Base-by-base conservation (phyloP, 371 early-diverging fungal species). In the Syncephalastrum contaminatum region DNA sequence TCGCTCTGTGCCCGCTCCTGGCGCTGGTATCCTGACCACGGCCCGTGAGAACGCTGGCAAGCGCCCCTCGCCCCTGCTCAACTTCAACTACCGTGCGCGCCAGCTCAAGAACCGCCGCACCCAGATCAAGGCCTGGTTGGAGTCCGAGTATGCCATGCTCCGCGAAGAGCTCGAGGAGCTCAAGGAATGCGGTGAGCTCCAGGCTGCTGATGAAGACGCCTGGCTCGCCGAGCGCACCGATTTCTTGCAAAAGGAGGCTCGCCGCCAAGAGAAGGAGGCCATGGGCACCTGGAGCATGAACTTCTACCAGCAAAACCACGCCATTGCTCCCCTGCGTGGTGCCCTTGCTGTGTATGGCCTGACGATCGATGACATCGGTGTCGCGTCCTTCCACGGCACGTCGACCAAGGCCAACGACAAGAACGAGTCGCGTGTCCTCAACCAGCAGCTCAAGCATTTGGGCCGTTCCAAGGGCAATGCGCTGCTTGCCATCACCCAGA, bases 321-420 rank as follows among this genome's bases (percentile, higher is more conserved):
- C 80, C 66, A 95, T 97, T 70, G 79, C 96, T 27, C 95, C 97
- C 53, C 70, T 97, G 39, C 93, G 96, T 53, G 96, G 95, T 62
- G 90, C 94, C 14, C 82, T 97, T 47, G 94, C 96, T 39, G 84
- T 87, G 14, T 97, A 85, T 69, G 96, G 95, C 45, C 75, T 97
- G 58, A 91, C 92, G 6, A 77, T 96, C 44, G 95, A 97, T 69
- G 97, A 97, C 69, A 90, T 97, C 64, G 91, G 92, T 54, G 92
- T 95, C 42, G 93, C 94, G n/a, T 95, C 95, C 20, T 97, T 97
- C 96, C 97, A 96, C 78, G 97, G 97, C 60, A 97, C 97, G 24
- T 91, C 93, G 19, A 97, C 97, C 64, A 87, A 90, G 75, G 96
- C 97, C 54, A 97, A 97, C 75, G 97, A 97, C 78, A 89, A 89